Evolutionary conservation across 2,329 filamentous ascomycete species (phyloP), one percentile per base, ranked within the genome.

Genomic region (Lasiodiplodia sp.): DNA sequence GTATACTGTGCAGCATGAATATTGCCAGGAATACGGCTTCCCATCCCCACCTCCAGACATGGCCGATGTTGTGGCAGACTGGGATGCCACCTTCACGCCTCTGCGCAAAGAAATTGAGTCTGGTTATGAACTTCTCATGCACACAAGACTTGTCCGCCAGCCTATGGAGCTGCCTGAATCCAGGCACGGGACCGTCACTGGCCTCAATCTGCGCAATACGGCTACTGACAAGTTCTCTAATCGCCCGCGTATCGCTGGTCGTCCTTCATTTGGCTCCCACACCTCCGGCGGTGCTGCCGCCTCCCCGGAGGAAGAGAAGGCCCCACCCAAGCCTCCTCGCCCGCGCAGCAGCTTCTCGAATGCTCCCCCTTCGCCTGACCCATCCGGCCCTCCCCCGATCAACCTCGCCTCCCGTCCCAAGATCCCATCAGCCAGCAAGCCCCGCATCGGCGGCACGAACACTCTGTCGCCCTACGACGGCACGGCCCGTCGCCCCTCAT

Each of bases 1-100:
- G 73, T 96, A 96, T 79, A 96, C 92, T 0, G 85, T 89, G 4
- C 82, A 95, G 7, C 89, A 94, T 76, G 88, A 87, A 68, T 96
- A 91, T 78, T 93, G 90, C 72, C 84, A 89, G 72, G 86, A 91
- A 37, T 84, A 89, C 72, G 84, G 86, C 5, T 90, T 94, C 73
- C 90, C 91, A 0, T 91, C 90, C 56, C 91, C 92, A 1, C 85
- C 92, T 12, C 90, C 92, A 2, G 86, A 90, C 18, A 90, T 94
- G 83, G 88, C 90, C 31, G 87, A 91, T 63, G 88, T 96, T 6
- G 83, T 94, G 68, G 83, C 86, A 5, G 79, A 84, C 53, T 96
- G 91, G 89, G 86, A 91, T 63, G 79, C 80, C 2, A 84, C 85
- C 69, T 92, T 90, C 75, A 85, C 86, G 38, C 86, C 89, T 0